phyloP scores from a whole-genome alignment of 257 asterid genomes.

The Ilex aquifolium region DNA sequence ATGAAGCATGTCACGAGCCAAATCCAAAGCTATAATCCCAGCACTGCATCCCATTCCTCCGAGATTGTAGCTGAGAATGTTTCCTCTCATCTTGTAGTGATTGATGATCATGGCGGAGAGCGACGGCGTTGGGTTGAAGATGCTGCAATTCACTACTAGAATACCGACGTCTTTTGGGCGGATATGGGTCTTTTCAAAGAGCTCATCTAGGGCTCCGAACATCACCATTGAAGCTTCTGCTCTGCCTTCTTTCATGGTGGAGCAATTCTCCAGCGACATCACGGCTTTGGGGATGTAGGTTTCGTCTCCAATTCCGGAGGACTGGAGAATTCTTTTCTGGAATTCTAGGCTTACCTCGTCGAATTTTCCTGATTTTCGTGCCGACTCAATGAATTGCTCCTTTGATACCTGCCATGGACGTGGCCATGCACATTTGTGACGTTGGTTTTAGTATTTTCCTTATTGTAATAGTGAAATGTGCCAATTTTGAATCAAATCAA shows the following conservation, averaged over 20 bases:
- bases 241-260: slow-evolving; percentile 95
- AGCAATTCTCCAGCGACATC: slow-evolving; percentile 55
- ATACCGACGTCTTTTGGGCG: slow-evolving; percentile 85
- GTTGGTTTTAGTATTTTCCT: no score
- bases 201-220: slow-evolving; percentile 88
- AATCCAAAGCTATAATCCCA: slow-evolving; percentile 64
- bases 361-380: slow-evolving; percentile 66
- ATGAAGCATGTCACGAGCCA: slow-evolving; percentile 85
- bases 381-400: slow-evolving; percentile 70
- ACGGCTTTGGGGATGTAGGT: slow-evolving; percentile 72
- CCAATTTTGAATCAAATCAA: no score
- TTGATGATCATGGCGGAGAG: slow-evolving; percentile 94
- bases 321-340: slow-evolving; percentile 56
- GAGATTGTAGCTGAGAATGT: slow-evolving; percentile 70
- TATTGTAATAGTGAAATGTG: no score
- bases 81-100: slow-evolving; percentile 93
- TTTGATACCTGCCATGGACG: slow-evolving; percentile 54
- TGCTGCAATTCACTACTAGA: slow-evolving; percentile 83
- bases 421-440: neutral
- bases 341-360: slow-evolving; percentile 57
- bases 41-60: slow-evolving; percentile 99
- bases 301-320: slow-evolving; percentile 87
- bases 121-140: slow-evolving; percentile 98
- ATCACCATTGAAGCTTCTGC: slow-evolving; percentile 77
- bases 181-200: slow-evolving; percentile 55